Evolutionary conservation across 148 eudicot genomes (phyloP).

Genomic region (Amaranthus hypochondriacus): DNA sequence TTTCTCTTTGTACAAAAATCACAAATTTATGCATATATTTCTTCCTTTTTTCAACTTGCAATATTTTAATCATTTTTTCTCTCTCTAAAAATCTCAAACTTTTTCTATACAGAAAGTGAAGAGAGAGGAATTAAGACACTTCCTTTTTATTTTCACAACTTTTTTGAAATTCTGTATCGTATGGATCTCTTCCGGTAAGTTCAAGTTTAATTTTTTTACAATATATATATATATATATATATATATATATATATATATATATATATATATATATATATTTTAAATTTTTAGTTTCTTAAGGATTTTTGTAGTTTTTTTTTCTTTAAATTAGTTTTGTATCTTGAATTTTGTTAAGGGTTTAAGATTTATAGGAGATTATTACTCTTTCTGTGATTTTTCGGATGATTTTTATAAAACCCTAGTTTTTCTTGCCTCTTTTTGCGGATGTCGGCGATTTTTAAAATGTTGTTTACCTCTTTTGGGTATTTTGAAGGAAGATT

Average conservation of each 20-base stretch:
- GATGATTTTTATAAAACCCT: slow-evolving; percentile 28
- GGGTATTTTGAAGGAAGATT: no score
- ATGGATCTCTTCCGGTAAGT: slow-evolving; percentile 28
- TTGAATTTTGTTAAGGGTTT: slow-evolving; percentile 31
- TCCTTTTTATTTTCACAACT: slow-evolving; percentile 2
- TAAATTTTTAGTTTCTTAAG: slow-evolving; percentile 19
- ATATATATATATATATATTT: no score
- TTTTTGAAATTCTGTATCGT: neutral
- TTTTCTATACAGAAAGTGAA: slow-evolving; percentile 13
- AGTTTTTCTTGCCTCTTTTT: slow-evolving; percentile 5
- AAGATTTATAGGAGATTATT: slow-evolving; percentile 28
- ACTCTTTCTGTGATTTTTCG: slow-evolving; percentile 5
- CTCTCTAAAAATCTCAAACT: slow-evolving; percentile 24
- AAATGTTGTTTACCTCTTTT: neutral
- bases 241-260: no score
- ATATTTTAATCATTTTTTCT: slow-evolving; percentile 1
- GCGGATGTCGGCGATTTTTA: slow-evolving; percentile 22
- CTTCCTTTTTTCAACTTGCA: neutral
- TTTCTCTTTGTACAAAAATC: slow-evolving; percentile 26
- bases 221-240: no score
- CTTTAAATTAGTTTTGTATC: slow-evolving; percentile 22
- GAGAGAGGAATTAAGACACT: neutral
- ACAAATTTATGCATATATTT: neutral
- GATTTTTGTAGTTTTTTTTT: neutral
- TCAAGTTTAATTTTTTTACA: neutral